Base-by-base conservation (phyloP, 306 rosid genomes). In the Acacia melanoxylon region DNA sequence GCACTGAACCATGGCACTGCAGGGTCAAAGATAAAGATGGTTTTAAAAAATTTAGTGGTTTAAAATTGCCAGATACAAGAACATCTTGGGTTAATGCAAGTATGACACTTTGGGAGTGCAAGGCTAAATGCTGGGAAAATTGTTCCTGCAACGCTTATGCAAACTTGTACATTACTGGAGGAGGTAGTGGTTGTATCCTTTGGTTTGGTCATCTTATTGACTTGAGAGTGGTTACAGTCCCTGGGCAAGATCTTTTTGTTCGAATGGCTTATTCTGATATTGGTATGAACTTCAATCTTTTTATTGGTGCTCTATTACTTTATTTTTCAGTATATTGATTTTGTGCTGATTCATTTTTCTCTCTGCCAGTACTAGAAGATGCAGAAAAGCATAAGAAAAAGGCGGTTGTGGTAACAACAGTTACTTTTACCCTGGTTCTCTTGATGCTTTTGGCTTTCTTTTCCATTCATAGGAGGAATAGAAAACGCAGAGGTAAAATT, bases 81-180 rank as follows among this genome's bases (percentile, higher is more conserved):
- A 74, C 40, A 25, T 54, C 85, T 85, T 67, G 83, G 85, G 74
- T 67, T 20, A 74, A 83, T 51, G 59, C 7, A n/a, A 86, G 61
- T 33, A 74, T 59, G 82, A 75, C 62, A 40, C 75, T 72, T 6
- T 48, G 44, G 3, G 78, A 85, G 45, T 89, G 90, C 61, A 69
- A 61, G 66, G 79, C 33, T 1, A 74, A 79, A 33, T 89, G 92
- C 68, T 80, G 45, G 65, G 69, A 72, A 17, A 83, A 83, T 46
- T 89, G 89, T 52, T 85, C 87, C 37, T 87, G 92, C 56, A 37
- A 33, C 5, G 87, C 92, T 16, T 87, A 86, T 85, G 81, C 92
- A 65, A 80, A 78, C 63, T 19, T 82, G 16, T 81, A 75, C 61
- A 5, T 85, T 24, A 78, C 25, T 2, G 82, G 37, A 15, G 76